These are phyloP conservation scores for Alternaria sp. DNA, from an alignment of 2,329 filamentous ascomycete genomes.

Conservation along the genomic window DNA sequence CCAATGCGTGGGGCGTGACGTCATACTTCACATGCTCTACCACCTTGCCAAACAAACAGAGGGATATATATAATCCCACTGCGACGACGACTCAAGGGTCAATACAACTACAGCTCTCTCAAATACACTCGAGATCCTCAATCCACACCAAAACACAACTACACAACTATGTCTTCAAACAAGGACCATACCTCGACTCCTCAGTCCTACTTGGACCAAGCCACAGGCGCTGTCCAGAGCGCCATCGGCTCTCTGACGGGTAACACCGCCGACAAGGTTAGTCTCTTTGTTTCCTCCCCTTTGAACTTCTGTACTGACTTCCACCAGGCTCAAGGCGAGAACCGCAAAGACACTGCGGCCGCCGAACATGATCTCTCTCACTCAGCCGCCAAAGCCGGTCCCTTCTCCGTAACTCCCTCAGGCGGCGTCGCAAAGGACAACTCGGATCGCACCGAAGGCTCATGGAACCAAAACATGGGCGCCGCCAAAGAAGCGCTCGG, in stretches of 20 bases:
- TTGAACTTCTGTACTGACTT: slow-evolving; percentile 31
- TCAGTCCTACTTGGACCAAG: slow-evolving; percentile 71
- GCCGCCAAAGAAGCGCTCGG: slow-evolving; percentile 84
- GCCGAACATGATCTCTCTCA: slow-evolving; percentile 78
- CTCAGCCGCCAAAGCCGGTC: slow-evolving; percentile 76
- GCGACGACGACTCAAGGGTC: rapidly evolving
- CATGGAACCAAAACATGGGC: slow-evolving; percentile 90
- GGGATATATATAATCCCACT: slow-evolving; percentile 10
- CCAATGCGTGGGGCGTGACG: slow-evolving; percentile 16
- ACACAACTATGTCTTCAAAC: slow-evolving; percentile 59
- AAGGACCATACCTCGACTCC: slow-evolving; percentile 72
- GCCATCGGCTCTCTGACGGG: slow-evolving; percentile 77
- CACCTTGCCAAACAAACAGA: not conserved
- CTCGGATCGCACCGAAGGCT: slow-evolving; percentile 73
- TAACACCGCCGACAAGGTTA: slow-evolving; percentile 70
- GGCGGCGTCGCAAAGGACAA: slow-evolving; percentile 77
- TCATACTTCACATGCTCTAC: slow-evolving; percentile 19
- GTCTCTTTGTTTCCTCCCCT: slow-evolving; percentile 10
- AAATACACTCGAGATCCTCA: not conserved
- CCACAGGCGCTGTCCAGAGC: slow-evolving; percentile 75
- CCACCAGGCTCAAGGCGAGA: slow-evolving; percentile 65
- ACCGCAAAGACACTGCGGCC: slow-evolving; percentile 70
- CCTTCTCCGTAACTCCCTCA: slow-evolving; percentile 71
- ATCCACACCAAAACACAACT: slow-evolving; percentile 22
- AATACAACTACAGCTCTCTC: not conserved